Evolutionary conservation across 495 filamentous ascomycete species (phyloP).

Genomic region (Penicillium soppii): DNA sequence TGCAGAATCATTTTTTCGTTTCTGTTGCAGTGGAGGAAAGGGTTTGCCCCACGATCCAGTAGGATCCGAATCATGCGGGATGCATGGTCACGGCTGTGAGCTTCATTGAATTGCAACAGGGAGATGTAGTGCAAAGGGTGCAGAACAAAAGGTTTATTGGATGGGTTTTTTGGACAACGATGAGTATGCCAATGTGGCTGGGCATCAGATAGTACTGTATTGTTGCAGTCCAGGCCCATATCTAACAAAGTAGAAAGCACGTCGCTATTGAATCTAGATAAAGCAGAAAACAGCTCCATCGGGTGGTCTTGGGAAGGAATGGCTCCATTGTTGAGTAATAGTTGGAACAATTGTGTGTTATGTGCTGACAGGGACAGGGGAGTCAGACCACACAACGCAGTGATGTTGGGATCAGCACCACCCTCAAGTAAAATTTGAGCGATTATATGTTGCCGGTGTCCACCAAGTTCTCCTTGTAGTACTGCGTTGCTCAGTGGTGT

Average conservation of each 20-base stretch:
- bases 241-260: conserved; percentile 8
- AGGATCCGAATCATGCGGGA: conserved; percentile 12
- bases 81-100: conserved; percentile 12
- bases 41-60: conserved; percentile 15
- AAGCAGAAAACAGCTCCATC: conserved; percentile 19
- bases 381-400: conserved; percentile 20
- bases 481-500: conserved; percentile 45
- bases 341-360: conserved; percentile 8
- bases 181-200: conserved; percentile 18
- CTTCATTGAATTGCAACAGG: conserved; percentile 18
- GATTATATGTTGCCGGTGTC: conserved; percentile 20
- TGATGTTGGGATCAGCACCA: conserved; percentile 38
- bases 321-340: conserved; percentile 18
- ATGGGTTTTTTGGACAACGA: neutral
- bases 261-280: conserved; percentile 9
- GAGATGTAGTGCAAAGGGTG: conserved; percentile 20
- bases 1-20: conserved; percentile 17
- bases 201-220: conserved; percentile 6
- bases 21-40: conserved; percentile 7
- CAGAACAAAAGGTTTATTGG: neutral
- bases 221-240: conserved; percentile 17
- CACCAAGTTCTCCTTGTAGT: neutral
- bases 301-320: conserved; percentile 16
- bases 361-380: conserved; percentile 17
- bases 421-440: conserved; percentile 27